These are phyloP conservation scores for Backusella australiensis DNA, from an alignment of 192 early-diverging fungal species.

Conservation along the genomic window DNA sequence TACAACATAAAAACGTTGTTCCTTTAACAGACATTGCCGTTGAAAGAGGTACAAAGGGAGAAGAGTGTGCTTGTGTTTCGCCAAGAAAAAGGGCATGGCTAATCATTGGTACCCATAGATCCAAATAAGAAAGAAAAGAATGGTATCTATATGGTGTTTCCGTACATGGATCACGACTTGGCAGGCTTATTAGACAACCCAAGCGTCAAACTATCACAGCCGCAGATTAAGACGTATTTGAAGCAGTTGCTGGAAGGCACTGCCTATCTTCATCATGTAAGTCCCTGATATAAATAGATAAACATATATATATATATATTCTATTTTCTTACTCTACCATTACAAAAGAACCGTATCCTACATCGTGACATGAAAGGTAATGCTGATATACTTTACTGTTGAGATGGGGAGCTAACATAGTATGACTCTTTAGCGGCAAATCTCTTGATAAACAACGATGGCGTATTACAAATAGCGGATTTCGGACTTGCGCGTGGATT, in stretches of 20 bases:
- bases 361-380: conserved; percentile 65
- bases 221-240: conserved; percentile 91
- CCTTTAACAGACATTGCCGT: conserved; percentile 77
- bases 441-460: conserved; percentile 90
- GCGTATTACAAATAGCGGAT: conserved; percentile 90
- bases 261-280: conserved; percentile 75
- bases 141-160: conserved; percentile 94
- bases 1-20: conserved; percentile 79
- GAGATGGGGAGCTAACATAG: background rate
- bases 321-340: background rate
- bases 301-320: background rate
- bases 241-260: conserved; percentile 93
- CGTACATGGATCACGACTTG: conserved; percentile 98
- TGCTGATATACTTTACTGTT: background rate
- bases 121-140: conserved; percentile 35
- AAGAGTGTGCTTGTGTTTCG: too few relatives aligned
- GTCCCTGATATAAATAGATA: background rate
- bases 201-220: conserved; percentile 53
- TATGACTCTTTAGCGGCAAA: conserved; percentile 72
- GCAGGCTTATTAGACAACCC: conserved; percentile 92
- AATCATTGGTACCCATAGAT: background rate
- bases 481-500: conserved; percentile 91
- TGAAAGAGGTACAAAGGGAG: conserved; percentile 45
- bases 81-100: background rate
- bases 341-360: conserved; percentile 48